phyloP scores from a whole-genome alignment of 208 protist species.

The Acanthamoeba divionensis region DNA sequence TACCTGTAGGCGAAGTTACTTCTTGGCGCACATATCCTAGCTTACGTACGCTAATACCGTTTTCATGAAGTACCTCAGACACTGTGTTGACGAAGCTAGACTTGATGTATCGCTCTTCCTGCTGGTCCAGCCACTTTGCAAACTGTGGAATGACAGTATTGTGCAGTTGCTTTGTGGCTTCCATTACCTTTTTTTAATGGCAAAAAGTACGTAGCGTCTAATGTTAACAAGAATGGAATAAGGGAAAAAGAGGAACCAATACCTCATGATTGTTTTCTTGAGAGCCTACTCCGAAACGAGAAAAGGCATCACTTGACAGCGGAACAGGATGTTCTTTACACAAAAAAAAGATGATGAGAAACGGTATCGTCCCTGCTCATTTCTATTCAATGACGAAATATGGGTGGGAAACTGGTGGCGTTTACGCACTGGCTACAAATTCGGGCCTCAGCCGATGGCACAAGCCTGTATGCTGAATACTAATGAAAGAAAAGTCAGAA shows the following conservation, averaged over 20 bases:
- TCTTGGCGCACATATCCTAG: constrained; percentile 20
- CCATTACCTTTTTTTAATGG: too few species aligned
- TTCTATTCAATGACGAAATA: too few species aligned
- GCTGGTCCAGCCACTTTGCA: constrained; percentile 21
- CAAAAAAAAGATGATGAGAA: too few species aligned
- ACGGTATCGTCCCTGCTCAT: too few species aligned
- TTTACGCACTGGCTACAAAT: constrained; percentile 42
- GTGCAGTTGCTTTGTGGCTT: constrained; percentile 25
- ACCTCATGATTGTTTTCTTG: constrained; percentile 57
- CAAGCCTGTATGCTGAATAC: constrained; percentile 40
- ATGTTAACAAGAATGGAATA: too few species aligned
- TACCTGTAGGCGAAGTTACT: neutral
- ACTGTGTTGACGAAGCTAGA: too few species aligned
- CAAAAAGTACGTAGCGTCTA: too few species aligned
- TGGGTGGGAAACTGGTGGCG: too few species aligned
- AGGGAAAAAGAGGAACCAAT: too few species aligned
- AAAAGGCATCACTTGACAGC: constrained; percentile 47
- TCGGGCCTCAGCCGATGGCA: constrained; percentile 29
- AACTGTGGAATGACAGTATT: constrained; percentile 47
- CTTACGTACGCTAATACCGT: constrained; percentile 35
- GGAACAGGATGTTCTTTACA: constrained; percentile 37
- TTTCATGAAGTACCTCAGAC: too few species aligned
- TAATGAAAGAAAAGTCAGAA: neutral
- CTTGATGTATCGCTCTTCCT: constrained; percentile 52
- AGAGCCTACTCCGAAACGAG: constrained; percentile 9